Base-by-base conservation (phyloP, 2,329 filamentous ascomycete species). In the Shiraia bambusicola region DNA sequence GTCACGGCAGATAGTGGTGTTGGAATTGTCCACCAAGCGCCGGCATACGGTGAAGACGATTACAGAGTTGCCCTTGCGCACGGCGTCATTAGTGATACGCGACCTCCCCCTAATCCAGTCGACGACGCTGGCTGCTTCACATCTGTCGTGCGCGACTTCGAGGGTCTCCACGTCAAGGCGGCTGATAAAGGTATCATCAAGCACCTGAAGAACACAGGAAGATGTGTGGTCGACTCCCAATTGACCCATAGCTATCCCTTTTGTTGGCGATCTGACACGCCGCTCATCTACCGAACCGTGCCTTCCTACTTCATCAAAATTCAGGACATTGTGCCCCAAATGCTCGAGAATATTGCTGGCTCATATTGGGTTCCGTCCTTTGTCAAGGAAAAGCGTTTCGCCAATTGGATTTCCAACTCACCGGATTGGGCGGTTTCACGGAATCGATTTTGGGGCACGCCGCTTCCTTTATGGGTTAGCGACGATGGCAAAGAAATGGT, bases 271-370 rank as follows among this genome's bases (percentile, higher is more conserved):
- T 95, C 90, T n/a, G 92, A 96, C 65, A 96, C 88, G 0, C 92
- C 90, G 22, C 78, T 97, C 49, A 95, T 97, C 58, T 93, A 95
- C 71, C 83, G 87, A 52, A 89, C 92, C 17, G 89, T 96, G 13
- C 88, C 91, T 7, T 89, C 90, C 1, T 97, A 92, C 92, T 96
- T 96, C 66, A 86, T 97, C 59, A 88, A 88, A 67, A 88, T 96
- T 33, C 81, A 85, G 13, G 81, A 87, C 45, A 86, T 90, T 56
- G 82, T 95, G 37, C 89, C 90, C 1, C 75, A 91, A 52, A 92
- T 97, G 85, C 76, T 96, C n/a, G 77, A 88, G 58, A 93, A 92
- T 54, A 91, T 96, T 45, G 86, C 95, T 61, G 80, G 81, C 11
- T 93, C 90, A 6, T 87, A 94, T 64, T 97, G 92, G 92, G 89